Base-by-base conservation (phyloP, 2,329 filamentous ascomycete genomes). In the Simplicillium aogashimaense region DNA sequence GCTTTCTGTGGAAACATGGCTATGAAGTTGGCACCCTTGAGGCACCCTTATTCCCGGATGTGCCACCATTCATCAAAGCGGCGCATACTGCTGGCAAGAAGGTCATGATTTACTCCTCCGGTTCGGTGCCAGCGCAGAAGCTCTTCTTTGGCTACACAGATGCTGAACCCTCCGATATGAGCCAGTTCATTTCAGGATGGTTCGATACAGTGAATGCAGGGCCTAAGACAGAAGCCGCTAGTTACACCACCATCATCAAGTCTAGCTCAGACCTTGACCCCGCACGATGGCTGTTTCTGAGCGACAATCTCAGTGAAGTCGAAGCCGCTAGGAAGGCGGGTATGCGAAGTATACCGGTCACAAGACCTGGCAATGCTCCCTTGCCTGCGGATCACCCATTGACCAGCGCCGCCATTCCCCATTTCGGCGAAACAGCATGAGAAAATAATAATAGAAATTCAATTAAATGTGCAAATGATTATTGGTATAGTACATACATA, bases 161-260 rank as follows among this genome's bases (percentile, higher is more conserved):
- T 46, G 68, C 73, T 7, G 61, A 70, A 44, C 68, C 69, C 14
- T 64, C 70, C n/a, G 76, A 86, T 55, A 57, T 85, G 51, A 74
- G 68, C 3, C 62, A 63, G 2, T 57, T 76, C 41, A 71, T 87
- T 43, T 67, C 66, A 35, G 80, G 72, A 49, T 86, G 78, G 70
- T 90, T 86, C 55, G 86, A 92, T 58, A 90, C 85, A 3, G 75
- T 84, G 43, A 90, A 86, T 57, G 85, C 86, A 28, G 86, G 86
- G 2, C 70, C 75, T 41, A 92, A 92, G 66, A 75, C 71, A 35
- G 76, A 86, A 50, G 56, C 62, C 31, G 59, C 57, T 16, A 89
- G 84, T 57, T 92, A 90, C 61, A 58, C 63, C 49, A 76, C 67
- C 50, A 88, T 89, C 49, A 67, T 74, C 36, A 55, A 55, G 30